These are phyloP conservation scores for Boechera retrofracta DNA, from an alignment of 345 rosid species.

Conservation along the genomic window DNA sequence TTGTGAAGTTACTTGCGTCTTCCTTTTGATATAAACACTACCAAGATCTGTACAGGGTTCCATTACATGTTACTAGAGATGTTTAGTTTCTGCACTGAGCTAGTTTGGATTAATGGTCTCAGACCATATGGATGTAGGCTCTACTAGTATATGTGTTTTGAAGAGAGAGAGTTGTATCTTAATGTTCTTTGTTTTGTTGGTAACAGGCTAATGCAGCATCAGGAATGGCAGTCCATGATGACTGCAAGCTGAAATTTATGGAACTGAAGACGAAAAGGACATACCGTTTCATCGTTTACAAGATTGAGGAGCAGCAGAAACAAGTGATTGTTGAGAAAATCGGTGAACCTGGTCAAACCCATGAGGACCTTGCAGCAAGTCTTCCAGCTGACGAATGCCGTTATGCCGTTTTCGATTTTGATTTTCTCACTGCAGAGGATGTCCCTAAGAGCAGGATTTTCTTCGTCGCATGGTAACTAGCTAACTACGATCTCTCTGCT, in stretches of 20 bases:
- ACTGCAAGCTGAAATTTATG: constrained; percentile 62
- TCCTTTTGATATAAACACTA: neutral
- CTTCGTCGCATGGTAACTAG: constrained; percentile 59
- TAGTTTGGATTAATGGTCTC: neutral
- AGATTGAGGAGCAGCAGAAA: constrained; percentile 65
- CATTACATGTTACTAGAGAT: constrained; percentile 1
- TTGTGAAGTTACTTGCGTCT: neutral
- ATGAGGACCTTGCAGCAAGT: constrained; percentile 57
- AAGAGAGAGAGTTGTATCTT: constrained; percentile 12
- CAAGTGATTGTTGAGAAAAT: constrained; percentile 61
- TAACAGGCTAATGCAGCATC: constrained; percentile 63
- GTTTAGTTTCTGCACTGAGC: neutral
- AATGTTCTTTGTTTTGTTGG: constrained; percentile 7
- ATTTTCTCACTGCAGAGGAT: constrained; percentile 62
- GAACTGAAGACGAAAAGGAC: constrained; percentile 65
- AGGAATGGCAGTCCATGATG: constrained; percentile 68
- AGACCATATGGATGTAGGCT: neutral
- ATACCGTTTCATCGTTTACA: constrained; percentile 57
- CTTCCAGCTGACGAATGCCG: constrained; percentile 60
- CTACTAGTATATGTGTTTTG: constrained; percentile 4
- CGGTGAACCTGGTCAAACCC: constrained; percentile 56
- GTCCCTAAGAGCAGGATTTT: constrained; percentile 64
- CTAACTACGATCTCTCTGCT: neutral
- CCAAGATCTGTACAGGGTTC: constrained; percentile 12
- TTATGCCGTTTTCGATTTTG: constrained; percentile 54